phyloP scores from a whole-genome alignment of 306 rosid species.

The Begonia loranthoides region DNA sequence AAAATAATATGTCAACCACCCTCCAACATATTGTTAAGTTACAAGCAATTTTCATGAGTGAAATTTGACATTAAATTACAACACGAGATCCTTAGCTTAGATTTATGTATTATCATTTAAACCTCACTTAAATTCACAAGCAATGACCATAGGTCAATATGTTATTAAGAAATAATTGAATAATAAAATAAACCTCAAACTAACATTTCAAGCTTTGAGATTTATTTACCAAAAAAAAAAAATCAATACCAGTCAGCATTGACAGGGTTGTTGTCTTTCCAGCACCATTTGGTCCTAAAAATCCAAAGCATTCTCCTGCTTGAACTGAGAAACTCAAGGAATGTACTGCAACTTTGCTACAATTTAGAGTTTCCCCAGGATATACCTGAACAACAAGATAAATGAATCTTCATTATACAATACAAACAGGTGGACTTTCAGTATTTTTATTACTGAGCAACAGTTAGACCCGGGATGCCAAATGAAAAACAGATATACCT shows the following conservation, averaged over 20 bases:
- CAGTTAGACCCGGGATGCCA: neutral
- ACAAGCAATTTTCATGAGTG: too few relatives aligned
- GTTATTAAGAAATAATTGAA: too few relatives aligned
- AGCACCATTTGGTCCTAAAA: slow-evolving; percentile 97
- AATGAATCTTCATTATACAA: too few relatives aligned
- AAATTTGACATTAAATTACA: too few relatives aligned
- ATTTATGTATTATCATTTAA: too few relatives aligned
- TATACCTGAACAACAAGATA: slow-evolving; percentile 39
- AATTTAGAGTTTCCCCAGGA: slow-evolving; percentile 42
- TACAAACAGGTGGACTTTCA: neutral
- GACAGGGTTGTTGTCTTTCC: slow-evolving; percentile 93
- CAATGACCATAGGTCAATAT: too few relatives aligned
- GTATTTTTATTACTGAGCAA: neutral
- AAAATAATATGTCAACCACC: too few relatives aligned
- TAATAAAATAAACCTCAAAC: too few relatives aligned
- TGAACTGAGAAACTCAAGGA: slow-evolving; percentile 88
- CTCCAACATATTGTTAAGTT: too few relatives aligned
- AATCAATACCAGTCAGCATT: slow-evolving; percentile 64
- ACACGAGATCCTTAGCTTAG: too few relatives aligned
- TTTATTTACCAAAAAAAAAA: neutral
- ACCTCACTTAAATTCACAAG: too few relatives aligned
- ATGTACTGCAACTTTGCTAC: slow-evolving; percentile 67
- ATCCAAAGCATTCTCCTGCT: slow-evolving; percentile 95
- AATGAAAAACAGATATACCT: slow-evolving; percentile 32
- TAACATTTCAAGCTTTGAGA: too few relatives aligned